These are phyloP conservation scores for Arthrobotrys iridis DNA, from an alignment of 2,329 filamentous ascomycete genomes.

Conservation along the genomic window DNA sequence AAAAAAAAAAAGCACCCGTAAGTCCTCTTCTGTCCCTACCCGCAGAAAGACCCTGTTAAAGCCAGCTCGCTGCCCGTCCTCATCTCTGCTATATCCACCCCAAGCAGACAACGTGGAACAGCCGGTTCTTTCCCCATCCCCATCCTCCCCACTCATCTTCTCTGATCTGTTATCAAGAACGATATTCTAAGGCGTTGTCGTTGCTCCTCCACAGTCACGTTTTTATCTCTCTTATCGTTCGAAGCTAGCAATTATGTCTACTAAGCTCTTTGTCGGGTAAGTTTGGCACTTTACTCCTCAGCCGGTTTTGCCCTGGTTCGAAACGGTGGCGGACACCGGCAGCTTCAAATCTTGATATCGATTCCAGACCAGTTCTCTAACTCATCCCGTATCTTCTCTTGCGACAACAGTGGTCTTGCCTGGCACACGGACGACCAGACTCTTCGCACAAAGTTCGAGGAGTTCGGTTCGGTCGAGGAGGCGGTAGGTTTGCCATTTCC, in stretches of 20 bases:
- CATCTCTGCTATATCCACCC: slow-evolving; percentile 46
- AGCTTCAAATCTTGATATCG: slow-evolving; percentile 28
- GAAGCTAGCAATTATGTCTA: slow-evolving; percentile 53
- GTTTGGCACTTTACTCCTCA: slow-evolving; percentile 50
- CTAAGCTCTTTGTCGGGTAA: slow-evolving; percentile 54
- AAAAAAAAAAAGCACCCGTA: slow-evolving; percentile 47
- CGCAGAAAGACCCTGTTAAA: slow-evolving; percentile 51
- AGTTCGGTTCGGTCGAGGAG: slow-evolving; percentile 91
- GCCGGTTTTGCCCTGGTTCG: slow-evolving; percentile 52
- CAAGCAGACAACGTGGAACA: slow-evolving; percentile 49
- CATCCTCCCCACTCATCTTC: slow-evolving; percentile 40
- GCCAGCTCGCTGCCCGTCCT: slow-evolving; percentile 48
- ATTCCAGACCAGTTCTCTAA: slow-evolving; percentile 40
- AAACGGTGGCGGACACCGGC: slow-evolving; percentile 27
- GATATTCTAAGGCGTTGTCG: slow-evolving; percentile 54
- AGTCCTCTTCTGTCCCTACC: slow-evolving; percentile 40
- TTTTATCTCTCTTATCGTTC: slow-evolving; percentile 55
- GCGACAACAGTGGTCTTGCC: slow-evolving; percentile 79
- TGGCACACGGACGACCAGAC: slow-evolving; percentile 96
- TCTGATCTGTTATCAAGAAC: slow-evolving; percentile 39
- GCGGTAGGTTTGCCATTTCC: slow-evolving; percentile 73
- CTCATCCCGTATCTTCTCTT: slow-evolving; percentile 30
- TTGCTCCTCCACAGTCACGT: slow-evolving; percentile 55
- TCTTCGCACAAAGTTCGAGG: slow-evolving; percentile 88
- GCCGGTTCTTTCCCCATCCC: slow-evolving; percentile 37